Conservation (phyloP, 768 basidiomycete genomes). For the Pleurotus giganteus region DNA sequence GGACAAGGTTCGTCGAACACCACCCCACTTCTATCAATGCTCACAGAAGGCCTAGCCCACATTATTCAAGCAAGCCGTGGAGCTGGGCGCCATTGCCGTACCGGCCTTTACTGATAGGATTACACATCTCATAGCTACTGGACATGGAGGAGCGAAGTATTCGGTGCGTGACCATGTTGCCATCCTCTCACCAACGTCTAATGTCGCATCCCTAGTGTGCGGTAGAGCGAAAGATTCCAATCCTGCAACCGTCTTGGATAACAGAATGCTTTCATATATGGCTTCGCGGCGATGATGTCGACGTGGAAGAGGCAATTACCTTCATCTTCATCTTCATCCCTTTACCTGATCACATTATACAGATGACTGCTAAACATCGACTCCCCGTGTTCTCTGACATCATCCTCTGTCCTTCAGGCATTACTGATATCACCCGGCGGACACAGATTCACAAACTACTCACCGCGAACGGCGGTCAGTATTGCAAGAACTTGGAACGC, state of each 20-base stretch:
- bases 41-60: slow-evolving; percentile 43
- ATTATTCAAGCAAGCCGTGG: slow-evolving; percentile 72
- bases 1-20: slow-evolving; percentile 58
- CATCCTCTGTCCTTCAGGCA: slow-evolving; percentile 72
- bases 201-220: slow-evolving; percentile 60
- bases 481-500: slow-evolving; percentile 73
- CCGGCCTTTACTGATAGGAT: slow-evolving; percentile 79
- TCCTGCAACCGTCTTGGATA: slow-evolving; percentile 80
- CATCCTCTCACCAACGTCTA: background rate
- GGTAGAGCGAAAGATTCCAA: slow-evolving; percentile 74
- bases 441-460: slow-evolving; percentile 64
- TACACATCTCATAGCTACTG: slow-evolving; percentile 84
- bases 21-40: background rate
- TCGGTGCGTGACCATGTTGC: slow-evolving; percentile 38
- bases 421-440: slow-evolving; percentile 59
- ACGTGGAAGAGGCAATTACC: slow-evolving; percentile 45
- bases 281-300: slow-evolving; percentile 79
- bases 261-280: slow-evolving; percentile 67
- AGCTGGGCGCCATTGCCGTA: slow-evolving; percentile 73
- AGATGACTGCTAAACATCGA: slow-evolving; percentile 62
- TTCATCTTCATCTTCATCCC: background rate
- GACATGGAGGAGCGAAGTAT: slow-evolving; percentile 86
- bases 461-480: slow-evolving; percentile 59
- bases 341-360: background rate
- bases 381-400: slow-evolving; percentile 75